Conservation (phyloP, 1,139 yeast genomes). For the Yamadazyma diospyri region DNA sequence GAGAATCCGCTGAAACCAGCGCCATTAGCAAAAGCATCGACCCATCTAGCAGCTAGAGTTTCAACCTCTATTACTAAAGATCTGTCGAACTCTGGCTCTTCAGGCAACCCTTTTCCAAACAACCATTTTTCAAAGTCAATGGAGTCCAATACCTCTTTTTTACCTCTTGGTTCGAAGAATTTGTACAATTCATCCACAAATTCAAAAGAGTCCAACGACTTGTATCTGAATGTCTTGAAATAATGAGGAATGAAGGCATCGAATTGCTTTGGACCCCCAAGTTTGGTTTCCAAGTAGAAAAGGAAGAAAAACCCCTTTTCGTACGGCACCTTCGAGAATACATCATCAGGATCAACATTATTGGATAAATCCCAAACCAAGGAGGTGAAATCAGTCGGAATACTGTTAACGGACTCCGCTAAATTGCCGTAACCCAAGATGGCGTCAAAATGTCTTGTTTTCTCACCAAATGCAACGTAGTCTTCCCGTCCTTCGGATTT, state of each 20-base stretch:
- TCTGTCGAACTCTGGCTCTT: slow-evolving; percentile 27
- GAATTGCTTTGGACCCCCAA: slow-evolving; percentile 27
- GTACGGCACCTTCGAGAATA: slow-evolving; percentile 33
- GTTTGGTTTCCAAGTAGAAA: slow-evolving; percentile 23
- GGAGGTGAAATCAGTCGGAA: slow-evolving; percentile 21
- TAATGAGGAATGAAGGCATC: slow-evolving; percentile 32
- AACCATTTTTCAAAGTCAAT: slow-evolving; percentile 64
- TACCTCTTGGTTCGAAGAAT: slow-evolving; percentile 58
- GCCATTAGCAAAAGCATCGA: slow-evolving; percentile 10
- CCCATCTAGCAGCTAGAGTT: slow-evolving; percentile 26
- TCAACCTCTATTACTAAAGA: slow-evolving; percentile 32
- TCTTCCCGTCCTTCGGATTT: slow-evolving; percentile 18
- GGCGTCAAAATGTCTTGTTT: slow-evolving; percentile 29
- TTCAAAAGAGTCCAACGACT: slow-evolving; percentile 28
- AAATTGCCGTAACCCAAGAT: slow-evolving; percentile 31
- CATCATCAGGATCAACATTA: slow-evolving; percentile 30
- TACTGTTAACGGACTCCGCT: slow-evolving; percentile 20
- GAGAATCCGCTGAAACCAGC: slow-evolving; percentile 13
- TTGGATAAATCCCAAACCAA: slow-evolving; percentile 27
- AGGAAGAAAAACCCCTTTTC: slow-evolving; percentile 37
- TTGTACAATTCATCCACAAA: slow-evolving; percentile 29
- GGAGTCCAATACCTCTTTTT: slow-evolving; percentile 73
- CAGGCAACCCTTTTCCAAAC: slow-evolving; percentile 29
- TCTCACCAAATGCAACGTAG: slow-evolving; percentile 25
- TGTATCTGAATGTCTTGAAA: slow-evolving; percentile 28